Percentiles rank a stretch among this genome's conserved stretches.
Evolutionary conservation across 2,329 filamentous ascomycete species (phyloP).

Genomic region (Diaporthe nobilis): DNA sequence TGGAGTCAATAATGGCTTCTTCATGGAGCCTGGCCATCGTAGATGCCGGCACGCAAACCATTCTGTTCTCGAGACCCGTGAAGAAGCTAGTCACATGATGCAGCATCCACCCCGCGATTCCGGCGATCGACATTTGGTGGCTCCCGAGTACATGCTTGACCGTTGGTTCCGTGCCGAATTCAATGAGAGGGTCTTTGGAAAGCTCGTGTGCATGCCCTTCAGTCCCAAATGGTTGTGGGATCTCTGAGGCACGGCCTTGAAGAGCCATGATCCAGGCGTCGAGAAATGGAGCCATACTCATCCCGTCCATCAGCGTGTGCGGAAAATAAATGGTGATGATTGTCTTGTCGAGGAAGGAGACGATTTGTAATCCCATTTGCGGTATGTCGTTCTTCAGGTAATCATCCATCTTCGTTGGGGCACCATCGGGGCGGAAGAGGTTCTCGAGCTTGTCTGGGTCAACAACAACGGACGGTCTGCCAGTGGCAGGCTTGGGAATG

Average conservation of each 20-base stretch:
- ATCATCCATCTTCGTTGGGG: constrained; percentile 50
- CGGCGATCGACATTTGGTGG: constrained; percentile 43
- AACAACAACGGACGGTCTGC: constrained; percentile 46
- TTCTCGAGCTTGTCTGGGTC: constrained; percentile 45
- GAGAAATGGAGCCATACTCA: constrained; percentile 54
- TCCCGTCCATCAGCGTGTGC: constrained; percentile 58
- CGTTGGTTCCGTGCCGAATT: constrained; percentile 44
- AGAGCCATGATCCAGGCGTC: constrained; percentile 56
- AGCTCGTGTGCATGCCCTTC: not conserved
- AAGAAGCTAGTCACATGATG: constrained; percentile 41
- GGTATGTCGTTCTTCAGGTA: constrained; percentile 56
- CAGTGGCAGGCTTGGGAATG: constrained; percentile 46
- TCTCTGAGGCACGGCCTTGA: constrained; percentile 50
- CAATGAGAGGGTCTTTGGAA: constrained; percentile 49
- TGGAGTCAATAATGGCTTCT: not conserved
- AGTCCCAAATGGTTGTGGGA: constrained; percentile 46
- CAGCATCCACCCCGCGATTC: constrained; percentile 48
- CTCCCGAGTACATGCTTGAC: constrained; percentile 46
- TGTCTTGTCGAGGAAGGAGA: constrained; percentile 58
- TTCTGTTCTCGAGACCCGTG: constrained; percentile 15
- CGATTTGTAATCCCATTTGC: constrained; percentile 57
- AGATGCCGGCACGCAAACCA: constrained; percentile 35
- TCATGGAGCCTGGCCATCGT: not conserved
- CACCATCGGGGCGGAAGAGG: constrained; percentile 43
- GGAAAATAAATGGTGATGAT: constrained; percentile 56